Percentiles rank a stretch among this genome's conserved stretches.
Conservation (phyloP, 169 alveolate genomes). For the Cryptosporidium parvum region DNA sequence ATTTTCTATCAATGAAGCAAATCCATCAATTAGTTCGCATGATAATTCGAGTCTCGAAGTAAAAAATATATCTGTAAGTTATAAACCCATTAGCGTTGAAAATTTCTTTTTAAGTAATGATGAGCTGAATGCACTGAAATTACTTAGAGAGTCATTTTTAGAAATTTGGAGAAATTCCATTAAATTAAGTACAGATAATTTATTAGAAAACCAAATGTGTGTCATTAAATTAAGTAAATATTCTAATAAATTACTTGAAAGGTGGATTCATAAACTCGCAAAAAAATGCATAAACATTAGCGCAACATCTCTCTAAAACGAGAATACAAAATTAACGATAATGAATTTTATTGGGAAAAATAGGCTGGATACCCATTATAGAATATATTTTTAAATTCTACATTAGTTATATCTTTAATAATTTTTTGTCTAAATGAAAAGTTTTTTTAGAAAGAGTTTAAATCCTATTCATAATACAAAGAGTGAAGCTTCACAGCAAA, state of each 20-base stretch:
- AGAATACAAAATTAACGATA: background rate
- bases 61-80: constrained; percentile 1
- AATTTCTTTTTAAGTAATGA: background rate
- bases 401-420: background rate
- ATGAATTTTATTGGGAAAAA: background rate
- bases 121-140: constrained; percentile 18
- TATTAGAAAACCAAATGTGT: background rate
- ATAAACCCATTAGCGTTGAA: background rate
- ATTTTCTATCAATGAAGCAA: constrained; percentile 31
- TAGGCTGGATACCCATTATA: background rate
- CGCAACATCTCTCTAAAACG: constrained; percentile 27
- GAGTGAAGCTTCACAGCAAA: constrained; percentile 11
- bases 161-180: constrained; percentile 30
- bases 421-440: constrained; percentile 15
- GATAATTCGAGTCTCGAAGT: background rate
- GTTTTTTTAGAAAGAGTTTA: background rate
- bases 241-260: constrained; percentile 38
- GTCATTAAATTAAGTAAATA: background rate
- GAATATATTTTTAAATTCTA: background rate
- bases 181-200: background rate
- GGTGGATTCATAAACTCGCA: constrained; percentile 57
- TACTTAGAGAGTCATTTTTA: constrained; percentile 48
- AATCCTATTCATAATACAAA: background rate
- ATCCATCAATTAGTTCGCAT: background rate
- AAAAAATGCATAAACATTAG: constrained; percentile 54